These are phyloP conservation scores for Harringtonia aguacate DNA, from an alignment of 2,329 filamentous ascomycete species.

Conservation along the genomic window DNA sequence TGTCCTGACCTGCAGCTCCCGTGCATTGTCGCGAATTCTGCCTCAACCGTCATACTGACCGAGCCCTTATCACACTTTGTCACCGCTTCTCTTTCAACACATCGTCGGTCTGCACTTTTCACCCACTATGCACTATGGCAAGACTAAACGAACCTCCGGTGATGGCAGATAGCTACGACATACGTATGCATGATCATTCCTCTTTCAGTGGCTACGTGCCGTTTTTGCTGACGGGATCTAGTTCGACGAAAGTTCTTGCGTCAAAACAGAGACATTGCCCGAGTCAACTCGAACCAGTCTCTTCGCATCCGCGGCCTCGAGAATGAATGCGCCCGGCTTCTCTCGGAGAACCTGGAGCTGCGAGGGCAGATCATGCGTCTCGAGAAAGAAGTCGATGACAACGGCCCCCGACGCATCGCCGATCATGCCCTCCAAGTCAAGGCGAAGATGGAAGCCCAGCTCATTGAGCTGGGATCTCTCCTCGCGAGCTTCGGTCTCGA, in stretches of 20 bases:
- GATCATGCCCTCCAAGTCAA: constrained; percentile 62
- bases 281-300: constrained; percentile 67
- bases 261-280: constrained; percentile 76
- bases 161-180: constrained; percentile 60
- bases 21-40: background rate
- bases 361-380: constrained; percentile 60
- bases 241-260: constrained; percentile 71
- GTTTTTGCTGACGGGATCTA: too few relatives aligned
- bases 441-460: constrained; percentile 58
- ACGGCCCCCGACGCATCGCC: constrained; percentile 45
- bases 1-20: background rate
- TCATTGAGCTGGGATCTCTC: constrained; percentile 58
- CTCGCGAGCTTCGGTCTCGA: constrained; percentile 55
- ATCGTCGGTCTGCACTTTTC: constrained; percentile 5
- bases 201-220: too few relatives aligned
- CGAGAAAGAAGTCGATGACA: constrained; percentile 55
- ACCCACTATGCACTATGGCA: constrained; percentile 51
- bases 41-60: background rate
- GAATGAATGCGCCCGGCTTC: constrained; percentile 60
- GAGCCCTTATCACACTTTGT: background rate
- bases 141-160: constrained; percentile 65
- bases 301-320: constrained; percentile 68
- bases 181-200: constrained; percentile 39
- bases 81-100: constrained; percentile 6
- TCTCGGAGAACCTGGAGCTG: constrained; percentile 70